Evolutionary conservation across 2,329 filamentous ascomycete species (phyloP), one percentile per base, ranked within the genome.

Genomic region (Colletotrichum falcatum): DNA sequence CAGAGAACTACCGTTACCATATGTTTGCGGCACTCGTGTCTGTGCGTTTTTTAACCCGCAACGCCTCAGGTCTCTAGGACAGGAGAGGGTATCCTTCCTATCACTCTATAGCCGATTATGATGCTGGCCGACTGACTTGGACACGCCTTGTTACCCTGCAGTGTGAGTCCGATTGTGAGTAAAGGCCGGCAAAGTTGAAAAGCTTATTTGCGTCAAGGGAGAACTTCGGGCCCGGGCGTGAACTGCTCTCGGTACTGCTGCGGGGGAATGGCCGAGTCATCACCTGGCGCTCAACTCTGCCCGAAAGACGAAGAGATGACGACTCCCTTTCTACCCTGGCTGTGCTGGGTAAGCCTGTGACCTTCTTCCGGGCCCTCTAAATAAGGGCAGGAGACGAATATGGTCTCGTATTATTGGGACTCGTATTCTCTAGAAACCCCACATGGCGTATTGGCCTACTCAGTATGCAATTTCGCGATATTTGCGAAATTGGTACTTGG

Each of bases 21-120:
- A 44, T 67, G 67, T 66, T 46, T 63, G 64, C 37, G 58, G 68
- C 64, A 53, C 68, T 55, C 30, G 46, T 60, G 68, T 58, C 30
- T 46, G 37, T 68, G 56, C 51, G 53, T 59, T 59, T 42, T 35
- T 68, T 46, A 71, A 67, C 26, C 23, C 53, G 64, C 58, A 53
- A 35, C 53, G 30, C 46, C 44, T 70, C 23, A 23, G 18, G 35
- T 44, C 51, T 30, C 23, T 35, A 61, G 18, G 18, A 59, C 48
- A 33, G 37, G n/a, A n/a, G 35, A 61, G n/a, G 58, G 26, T 14
- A 26, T 44, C 26, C 49, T 35, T 37, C 55, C 30, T 16, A 35
- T 39, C 33, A 14, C 16, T 35, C 18, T 33, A 11, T 14, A 16
- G 20, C 44, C 35, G 39, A 49, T 56, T 30, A 28, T 61, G 62